A percentile compares a stretch with the other conserved stretches of the same genome.
phyloP scores from a whole-genome alignment of 371 early-diverging fungal genomes.

The Apophysomyces trapeziformis region DNA sequence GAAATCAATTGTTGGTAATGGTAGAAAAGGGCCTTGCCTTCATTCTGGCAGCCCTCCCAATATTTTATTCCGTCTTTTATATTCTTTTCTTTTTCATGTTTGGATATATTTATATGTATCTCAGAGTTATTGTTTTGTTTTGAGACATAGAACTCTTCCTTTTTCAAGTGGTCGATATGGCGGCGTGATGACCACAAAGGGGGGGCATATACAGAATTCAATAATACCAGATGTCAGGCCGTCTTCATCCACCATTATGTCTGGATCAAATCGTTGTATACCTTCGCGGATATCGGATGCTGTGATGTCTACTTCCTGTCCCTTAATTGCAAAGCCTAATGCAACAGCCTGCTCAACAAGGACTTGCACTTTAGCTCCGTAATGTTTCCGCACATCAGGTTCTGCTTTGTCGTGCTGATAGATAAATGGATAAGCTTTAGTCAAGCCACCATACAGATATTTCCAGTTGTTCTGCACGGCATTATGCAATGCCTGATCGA shows the following conservation, averaged over 20 bases:
- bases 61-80: neutral
- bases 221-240: conserved; percentile 38
- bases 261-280: conserved; percentile 35
- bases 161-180: conserved; percentile 36
- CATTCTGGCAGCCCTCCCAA: neutral
- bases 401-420: conserved; percentile 24
- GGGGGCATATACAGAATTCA: conserved; percentile 52
- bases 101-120: neutral
- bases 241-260: conserved; percentile 47
- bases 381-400: conserved; percentile 25
- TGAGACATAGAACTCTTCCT: conserved; percentile 42
- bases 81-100: neutral
- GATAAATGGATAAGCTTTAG: conserved; percentile 33
- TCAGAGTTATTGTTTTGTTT: neutral
- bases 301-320: conserved; percentile 48
- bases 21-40: no score
- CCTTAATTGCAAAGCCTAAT: conserved; percentile 50
- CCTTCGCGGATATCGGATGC: conserved; percentile 43
- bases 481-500: conserved; percentile 28
- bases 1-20: no score
- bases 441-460: conserved; percentile 22
- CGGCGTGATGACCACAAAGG: conserved; percentile 40
- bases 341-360: conserved; percentile 40
- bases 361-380: conserved; percentile 31
- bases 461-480: conserved; percentile 36